Evolutionary conservation across 768 basidiomycete species (phyloP).

Genomic region (Mycena rebaudengoi): DNA sequence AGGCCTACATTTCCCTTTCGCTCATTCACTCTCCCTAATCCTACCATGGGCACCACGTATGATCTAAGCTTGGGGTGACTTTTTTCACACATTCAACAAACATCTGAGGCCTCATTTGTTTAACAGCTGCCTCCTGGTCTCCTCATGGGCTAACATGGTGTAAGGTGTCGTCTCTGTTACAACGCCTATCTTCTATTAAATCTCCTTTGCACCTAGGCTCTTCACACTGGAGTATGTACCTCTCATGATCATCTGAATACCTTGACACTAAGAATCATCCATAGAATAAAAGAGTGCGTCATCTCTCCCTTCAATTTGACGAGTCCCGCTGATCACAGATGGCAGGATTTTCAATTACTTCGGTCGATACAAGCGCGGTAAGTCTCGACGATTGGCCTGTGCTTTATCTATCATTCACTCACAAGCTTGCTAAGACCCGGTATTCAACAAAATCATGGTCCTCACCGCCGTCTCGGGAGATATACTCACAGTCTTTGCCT

Average conservation of each 20-base stretch:
- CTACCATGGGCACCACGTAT: no score
- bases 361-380: no score
- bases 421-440: no score
- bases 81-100: no score
- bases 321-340: not conserved
- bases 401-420: no score
- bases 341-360: not conserved
- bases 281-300: no score
- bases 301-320: not conserved
- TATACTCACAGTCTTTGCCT: not conserved
- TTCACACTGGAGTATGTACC: conserved; percentile 2
- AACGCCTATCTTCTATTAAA: not conserved
- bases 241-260: not conserved
- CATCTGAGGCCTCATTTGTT: no score
- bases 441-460: not conserved
- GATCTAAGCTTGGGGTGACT: no score
- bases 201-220: not conserved
- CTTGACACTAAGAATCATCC: no score
- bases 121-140: not conserved
- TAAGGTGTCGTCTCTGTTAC: not conserved
- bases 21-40: no score
- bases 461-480: not conserved
- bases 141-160: conserved; percentile 1
- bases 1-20: no score
- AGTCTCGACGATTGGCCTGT: no score